Base-by-base conservation (phyloP, 495 filamentous ascomycete genomes). In the Lasiosphaeriaceae sp. region DNA sequence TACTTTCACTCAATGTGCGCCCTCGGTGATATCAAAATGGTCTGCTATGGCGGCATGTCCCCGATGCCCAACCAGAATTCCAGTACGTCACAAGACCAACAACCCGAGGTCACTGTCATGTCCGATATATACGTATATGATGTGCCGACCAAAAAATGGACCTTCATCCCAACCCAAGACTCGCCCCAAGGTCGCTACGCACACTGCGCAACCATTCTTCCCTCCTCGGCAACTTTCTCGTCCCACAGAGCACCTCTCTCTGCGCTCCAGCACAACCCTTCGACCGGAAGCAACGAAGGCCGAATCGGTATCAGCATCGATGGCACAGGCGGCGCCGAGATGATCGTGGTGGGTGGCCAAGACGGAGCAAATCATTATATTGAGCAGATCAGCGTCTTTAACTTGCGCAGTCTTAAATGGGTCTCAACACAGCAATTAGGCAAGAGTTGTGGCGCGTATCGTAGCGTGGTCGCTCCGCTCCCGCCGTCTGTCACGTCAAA, bases 321-420 rank as follows among this genome's bases (percentile, higher is more conserved):
- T 72, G 92, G 95, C 0, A 83, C 83, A 29, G 94, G 95, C 9
- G 94, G 95, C 14, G 91, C 95, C 2, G 92, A 98, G 72, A 95
- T 98, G 95, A 83, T 98, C 11, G 86, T 98, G 9, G 92, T 97
- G 16, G 94, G 94, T 47, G 94, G 94, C 4, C 94, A 98, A 67
- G 93, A 97, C 66, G 92, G 88, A 56, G 89, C 88, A n/a, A 97
- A 97, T 66, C 90, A 96, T 66, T 98, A 98, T 63, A 97, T 98
- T 58, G 93, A 97, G 68, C 90, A 97, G 72, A 91, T 97, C 63
- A 96, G 92, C 65, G 91, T 97, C 6, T 98, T 97, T 77, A 98
- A 98, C 61, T 79, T 98, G 26, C 83, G 94, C n/a, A 96, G 90
- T 66, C 71, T 97, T 55, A 95, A 94, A 71, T 98, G 94, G 94